Conservation (phyloP, 805 yeast genomes). For the Kazachstania africana region DNA sequence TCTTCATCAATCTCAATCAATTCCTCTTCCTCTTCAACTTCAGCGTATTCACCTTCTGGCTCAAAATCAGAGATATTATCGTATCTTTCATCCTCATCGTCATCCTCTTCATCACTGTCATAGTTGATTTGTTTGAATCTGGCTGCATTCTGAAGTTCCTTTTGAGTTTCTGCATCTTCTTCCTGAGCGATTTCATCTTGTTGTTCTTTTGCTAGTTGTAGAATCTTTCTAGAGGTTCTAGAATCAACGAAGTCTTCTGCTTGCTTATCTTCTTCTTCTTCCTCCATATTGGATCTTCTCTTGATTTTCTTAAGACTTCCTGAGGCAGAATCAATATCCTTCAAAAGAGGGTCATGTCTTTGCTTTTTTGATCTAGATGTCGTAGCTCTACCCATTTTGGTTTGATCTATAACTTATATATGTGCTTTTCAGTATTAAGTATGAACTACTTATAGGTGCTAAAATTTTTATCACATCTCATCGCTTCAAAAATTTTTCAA, state of each 20-base stretch:
- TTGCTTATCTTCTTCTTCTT: slow-evolving; percentile 29
- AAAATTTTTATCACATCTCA: slow-evolving; percentile 2
- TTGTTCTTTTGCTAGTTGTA: slow-evolving; percentile 84
- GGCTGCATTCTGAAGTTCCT: slow-evolving; percentile 21
- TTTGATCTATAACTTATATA: neutral
- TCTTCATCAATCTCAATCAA: slow-evolving; percentile 58
- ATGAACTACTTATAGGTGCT: neutral
- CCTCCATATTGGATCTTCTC: slow-evolving; percentile 23
- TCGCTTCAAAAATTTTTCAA: slow-evolving; percentile 3
- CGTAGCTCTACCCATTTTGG: slow-evolving; percentile 54
- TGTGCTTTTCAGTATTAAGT: neutral
- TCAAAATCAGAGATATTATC: slow-evolving; percentile 41
- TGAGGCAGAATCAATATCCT: slow-evolving; percentile 62
- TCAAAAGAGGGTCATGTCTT: slow-evolving; percentile 73
- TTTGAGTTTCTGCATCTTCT: slow-evolving; percentile 30
- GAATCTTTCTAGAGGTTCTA: slow-evolving; percentile 67
- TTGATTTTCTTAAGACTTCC: slow-evolving; percentile 50
- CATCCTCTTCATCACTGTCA: slow-evolving; percentile 47
- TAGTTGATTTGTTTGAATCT: slow-evolving; percentile 26
- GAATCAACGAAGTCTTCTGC: slow-evolving; percentile 67
- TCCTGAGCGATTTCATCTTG: slow-evolving; percentile 81
- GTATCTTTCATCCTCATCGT: slow-evolving; percentile 30
- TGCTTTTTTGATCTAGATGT: slow-evolving; percentile 39
- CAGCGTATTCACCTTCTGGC: slow-evolving; percentile 35
- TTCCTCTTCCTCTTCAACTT: slow-evolving; percentile 41